A percentile compares a stretch with the other conserved stretches of the same genome.
phyloP scores from a whole-genome alignment of 805 yeast species.

The Metschnikowia gelsemii region DNA sequence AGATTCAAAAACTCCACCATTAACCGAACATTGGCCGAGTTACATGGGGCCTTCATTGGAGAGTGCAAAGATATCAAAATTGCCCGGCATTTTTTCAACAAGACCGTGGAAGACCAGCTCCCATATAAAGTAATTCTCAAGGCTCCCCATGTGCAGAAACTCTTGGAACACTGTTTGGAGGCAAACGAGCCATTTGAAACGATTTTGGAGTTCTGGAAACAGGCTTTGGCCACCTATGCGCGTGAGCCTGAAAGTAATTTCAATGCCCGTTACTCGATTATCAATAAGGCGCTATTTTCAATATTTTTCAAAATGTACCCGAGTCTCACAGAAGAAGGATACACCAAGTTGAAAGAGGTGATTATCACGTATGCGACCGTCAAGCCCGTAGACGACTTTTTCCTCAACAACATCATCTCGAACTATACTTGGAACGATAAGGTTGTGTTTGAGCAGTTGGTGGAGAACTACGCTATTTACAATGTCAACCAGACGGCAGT shows the following conservation, averaged over 20 bases:
- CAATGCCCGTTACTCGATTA: constrained; percentile 69
- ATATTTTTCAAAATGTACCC: constrained; percentile 64
- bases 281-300: constrained; percentile 66
- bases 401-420: constrained; percentile 71
- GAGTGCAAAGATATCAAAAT: constrained; percentile 69
- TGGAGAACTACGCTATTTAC: constrained; percentile 57
- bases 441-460: constrained; percentile 60
- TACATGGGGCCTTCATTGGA: constrained; percentile 77
- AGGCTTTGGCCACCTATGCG: constrained; percentile 55
- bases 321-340: constrained; percentile 52
- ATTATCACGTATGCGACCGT: constrained; percentile 55
- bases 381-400: constrained; percentile 72
- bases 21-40: constrained; percentile 60
- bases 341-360: constrained; percentile 53
- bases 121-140: constrained; percentile 72
- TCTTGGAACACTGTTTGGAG: constrained; percentile 59
- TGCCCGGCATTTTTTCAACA: constrained; percentile 71
- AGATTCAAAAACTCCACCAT: constrained; percentile 19
- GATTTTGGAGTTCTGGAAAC: constrained; percentile 61
- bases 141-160: constrained; percentile 68
- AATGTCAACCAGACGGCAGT: constrained; percentile 63
- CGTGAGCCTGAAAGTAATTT: constrained; percentile 39
- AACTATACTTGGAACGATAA: constrained; percentile 68
- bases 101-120: constrained; percentile 65
- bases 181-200: constrained; percentile 56